A percentile compares a stretch with the other conserved stretches of the same genome.
Conservation (phyloP, 1,139 yeast genomes). For the Candida sp. region DNA sequence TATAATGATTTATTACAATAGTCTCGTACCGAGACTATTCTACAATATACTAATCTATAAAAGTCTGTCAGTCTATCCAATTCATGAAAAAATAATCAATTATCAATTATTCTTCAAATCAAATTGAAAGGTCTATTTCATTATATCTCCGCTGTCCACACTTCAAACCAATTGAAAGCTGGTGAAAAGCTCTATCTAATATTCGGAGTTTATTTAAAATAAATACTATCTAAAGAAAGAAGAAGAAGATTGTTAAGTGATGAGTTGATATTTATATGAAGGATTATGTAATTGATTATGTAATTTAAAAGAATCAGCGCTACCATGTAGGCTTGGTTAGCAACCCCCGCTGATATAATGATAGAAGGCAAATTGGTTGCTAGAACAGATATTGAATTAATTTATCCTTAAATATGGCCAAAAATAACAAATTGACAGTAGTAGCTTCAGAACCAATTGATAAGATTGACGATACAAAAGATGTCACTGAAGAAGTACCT, state of each 20-base stretch:
- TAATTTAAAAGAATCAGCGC: not conserved
- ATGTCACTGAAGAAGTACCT: slow-evolving; percentile 4
- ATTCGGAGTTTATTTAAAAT: slow-evolving; percentile 44
- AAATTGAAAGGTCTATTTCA: slow-evolving; percentile 9
- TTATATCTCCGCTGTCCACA: slow-evolving; percentile 75
- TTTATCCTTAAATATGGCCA: slow-evolving; percentile 4
- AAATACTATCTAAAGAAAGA: slow-evolving; percentile 21
- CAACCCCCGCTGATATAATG: too few species aligned
- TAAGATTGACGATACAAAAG: slow-evolving; percentile 12
- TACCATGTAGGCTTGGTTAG: not conserved
- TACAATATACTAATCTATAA: not conserved
- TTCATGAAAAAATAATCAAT: not conserved
- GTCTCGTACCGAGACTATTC: too few species aligned
- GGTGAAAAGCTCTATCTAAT: slow-evolving; percentile 56
- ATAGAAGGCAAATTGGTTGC: too few species aligned
- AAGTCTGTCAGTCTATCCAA: not conserved
- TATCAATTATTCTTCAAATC: not conserved
- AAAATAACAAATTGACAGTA: slow-evolving; percentile 23
- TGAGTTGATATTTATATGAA: not conserved
- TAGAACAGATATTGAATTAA: too few species aligned
- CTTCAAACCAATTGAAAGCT: slow-evolving; percentile 42
- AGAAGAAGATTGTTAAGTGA: not conserved
- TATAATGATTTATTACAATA: too few species aligned
- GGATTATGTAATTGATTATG: too few species aligned
- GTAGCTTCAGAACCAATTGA: slow-evolving; percentile 36